Evolutionary conservation across 2,329 filamentous ascomycete species (phyloP), one percentile per base, ranked within the genome.

Genomic region (Neonectria neomacrospora): DNA sequence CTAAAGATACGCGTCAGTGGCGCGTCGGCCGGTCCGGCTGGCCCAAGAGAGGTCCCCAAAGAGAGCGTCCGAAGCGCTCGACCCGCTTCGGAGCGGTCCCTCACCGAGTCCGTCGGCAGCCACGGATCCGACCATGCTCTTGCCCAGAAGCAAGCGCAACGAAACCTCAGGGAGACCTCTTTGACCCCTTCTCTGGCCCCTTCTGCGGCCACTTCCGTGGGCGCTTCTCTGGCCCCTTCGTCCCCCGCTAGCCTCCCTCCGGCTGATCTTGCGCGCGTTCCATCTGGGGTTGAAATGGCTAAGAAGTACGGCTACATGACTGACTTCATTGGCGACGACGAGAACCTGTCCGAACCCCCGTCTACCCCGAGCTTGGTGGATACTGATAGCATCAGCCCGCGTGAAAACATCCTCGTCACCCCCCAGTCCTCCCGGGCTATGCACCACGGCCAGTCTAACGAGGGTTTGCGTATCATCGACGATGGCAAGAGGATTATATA

Each of bases 381-480:
- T 71, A 75, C 73, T 67, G 73, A 73, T 68, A 75, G 73, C 58
- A 53, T 74, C 65, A 72, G 70, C 60, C 73, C 67, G 26, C 73
- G 67, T 63, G 73, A 75, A 23, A 75, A 71, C 65, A 44, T 73
- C 26, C 26, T 71, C 53, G 71, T 64, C 48, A 74, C 72, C 20
- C 72, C 71, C 16, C 54, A 67, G 47, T 72, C 71, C 45, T 44
- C 55, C n/a, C 64, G 72, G 50, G 54, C 51, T 7, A 44, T 54
- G 30, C 41, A 66, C 47, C 69, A 70, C 28, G 68, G 68, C 51
- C 72, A 74, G 53, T 72, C 72, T 51, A 74, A 72, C 26, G 71
- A 73, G 42, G 72, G 72, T 51, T 58, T 74, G 45, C 67, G 70
- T 16, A 72, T 74, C 30, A 37, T 73, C 23, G 72, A 74, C 18